Conservation (phyloP, 2,329 filamentous ascomycete species). For the Fonsecaea erecta region DNA sequence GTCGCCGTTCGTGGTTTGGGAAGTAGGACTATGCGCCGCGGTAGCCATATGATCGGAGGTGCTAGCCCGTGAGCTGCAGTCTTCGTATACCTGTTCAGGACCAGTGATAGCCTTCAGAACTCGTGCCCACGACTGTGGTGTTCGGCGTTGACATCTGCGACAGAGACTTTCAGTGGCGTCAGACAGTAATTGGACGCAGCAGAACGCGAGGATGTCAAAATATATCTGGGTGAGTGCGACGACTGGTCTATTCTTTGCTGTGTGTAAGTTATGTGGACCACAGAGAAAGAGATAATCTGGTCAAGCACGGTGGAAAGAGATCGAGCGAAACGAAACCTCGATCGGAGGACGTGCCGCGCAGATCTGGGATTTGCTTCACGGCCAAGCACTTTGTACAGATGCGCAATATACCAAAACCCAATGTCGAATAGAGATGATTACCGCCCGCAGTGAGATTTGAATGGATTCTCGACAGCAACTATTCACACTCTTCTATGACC, state of each 20-base stretch:
- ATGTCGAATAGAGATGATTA: neutral
- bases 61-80: neutral
- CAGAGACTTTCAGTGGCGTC: slow-evolving; percentile 9
- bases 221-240: neutral
- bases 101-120: slow-evolving; percentile 11
- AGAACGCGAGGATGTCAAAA: slow-evolving; percentile 3
- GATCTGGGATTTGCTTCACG: slow-evolving; percentile 26
- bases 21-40: slow-evolving; percentile 37
- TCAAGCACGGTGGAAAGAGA: slow-evolving; percentile 11
- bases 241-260: neutral
- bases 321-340: slow-evolving; percentile 5
- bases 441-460: neutral
- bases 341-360: slow-evolving; percentile 19
- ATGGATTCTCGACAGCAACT: neutral
- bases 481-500: neutral
- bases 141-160: slow-evolving; percentile 19
- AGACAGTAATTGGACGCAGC: neutral
- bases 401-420: slow-evolving; percentile 13
- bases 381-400: slow-evolving; percentile 23
- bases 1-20: slow-evolving; percentile 48
- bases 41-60: slow-evolving; percentile 28
- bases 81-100: slow-evolving; percentile 9
- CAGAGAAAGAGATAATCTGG: neutral
- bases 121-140: slow-evolving; percentile 12
- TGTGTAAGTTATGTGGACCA: slow-evolving; percentile 4